Evolutionary conservation across 176 grass and related monocot species (phyloP).

Genomic region (Cymbopogon citratus): DNA sequence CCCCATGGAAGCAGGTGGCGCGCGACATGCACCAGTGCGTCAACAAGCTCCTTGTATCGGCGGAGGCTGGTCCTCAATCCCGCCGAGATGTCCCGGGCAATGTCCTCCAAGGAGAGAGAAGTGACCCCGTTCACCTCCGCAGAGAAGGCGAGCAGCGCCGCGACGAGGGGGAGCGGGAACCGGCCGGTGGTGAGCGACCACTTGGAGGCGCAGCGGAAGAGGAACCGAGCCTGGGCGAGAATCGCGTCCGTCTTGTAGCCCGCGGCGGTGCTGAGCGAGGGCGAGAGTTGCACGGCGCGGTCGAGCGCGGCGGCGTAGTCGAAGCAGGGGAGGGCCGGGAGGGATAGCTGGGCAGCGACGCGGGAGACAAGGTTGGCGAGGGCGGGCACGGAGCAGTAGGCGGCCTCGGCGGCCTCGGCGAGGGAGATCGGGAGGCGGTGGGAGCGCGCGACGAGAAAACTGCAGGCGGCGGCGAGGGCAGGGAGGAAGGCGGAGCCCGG

Average conservation of each 20-base stretch:
- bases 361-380: constrained; percentile 48
- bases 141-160: constrained; percentile 39
- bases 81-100: constrained; percentile 45
- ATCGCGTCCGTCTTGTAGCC: constrained; percentile 31
- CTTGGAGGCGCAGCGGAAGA: constrained; percentile 60
- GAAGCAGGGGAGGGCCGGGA: constrained; percentile 49
- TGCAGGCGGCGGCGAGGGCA: constrained; percentile 50
- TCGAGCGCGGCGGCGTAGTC: constrained; percentile 42
- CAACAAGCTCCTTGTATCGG: constrained; percentile 52
- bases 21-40: constrained; percentile 44
- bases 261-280: constrained; percentile 4
- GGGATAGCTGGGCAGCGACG: constrained; percentile 33
- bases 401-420: constrained; percentile 42
- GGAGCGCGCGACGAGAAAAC: constrained; percentile 49
- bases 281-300: constrained; percentile 30
- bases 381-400: constrained; percentile 13
- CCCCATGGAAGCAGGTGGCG: constrained; percentile 61
- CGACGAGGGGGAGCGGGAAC: constrained; percentile 52
- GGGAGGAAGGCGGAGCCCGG: constrained; percentile 39
- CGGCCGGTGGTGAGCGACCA: constrained; percentile 76
- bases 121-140: constrained; percentile 41
- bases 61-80: constrained; percentile 36
- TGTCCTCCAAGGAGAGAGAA: constrained; percentile 36
- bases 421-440: constrained; percentile 53
- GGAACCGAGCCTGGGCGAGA: constrained; percentile 54